Evolutionary conservation across 2,329 filamentous ascomycete genomes (phyloP).

Genomic region (Phaeophleospora eucalypticola): DNA sequence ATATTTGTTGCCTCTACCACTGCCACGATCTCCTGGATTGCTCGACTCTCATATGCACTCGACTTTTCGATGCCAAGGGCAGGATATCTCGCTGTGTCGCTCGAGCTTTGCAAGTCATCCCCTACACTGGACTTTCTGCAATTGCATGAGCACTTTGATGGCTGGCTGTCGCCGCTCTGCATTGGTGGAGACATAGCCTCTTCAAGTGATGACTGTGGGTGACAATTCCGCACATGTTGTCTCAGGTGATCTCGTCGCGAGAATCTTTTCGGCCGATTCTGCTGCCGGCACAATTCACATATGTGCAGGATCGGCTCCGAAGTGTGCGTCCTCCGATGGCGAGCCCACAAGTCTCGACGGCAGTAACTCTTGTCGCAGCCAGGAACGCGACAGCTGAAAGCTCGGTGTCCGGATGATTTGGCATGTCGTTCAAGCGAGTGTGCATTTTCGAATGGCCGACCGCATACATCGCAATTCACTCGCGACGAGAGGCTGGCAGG

Average conservation of each 20-base stretch:
- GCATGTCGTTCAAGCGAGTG: constrained; percentile 15
- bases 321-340: constrained; percentile 7
- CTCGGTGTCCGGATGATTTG: constrained; percentile 6
- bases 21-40: constrained; percentile 1
- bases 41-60: neutral
- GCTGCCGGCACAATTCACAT: constrained; percentile 3
- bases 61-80: neutral
- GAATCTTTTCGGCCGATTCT: constrained; percentile 6
- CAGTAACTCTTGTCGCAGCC: constrained; percentile 11
- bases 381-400: constrained; percentile 5
- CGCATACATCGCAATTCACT: neutral
- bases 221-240: constrained; percentile 9
- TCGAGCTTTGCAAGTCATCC: too few relatives aligned
- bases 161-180: neutral
- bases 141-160: neutral
- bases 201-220: neutral
- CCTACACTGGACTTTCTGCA: neutral
- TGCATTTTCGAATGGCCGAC: neutral
- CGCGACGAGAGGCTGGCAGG: neutral
- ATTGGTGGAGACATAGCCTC: neutral
- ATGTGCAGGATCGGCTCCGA: neutral
- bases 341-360: constrained; percentile 8
- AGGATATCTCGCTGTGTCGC: too few relatives aligned
- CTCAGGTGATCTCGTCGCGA: constrained; percentile 15
- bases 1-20: neutral